A percentile compares a stretch with the other conserved stretches of the same genome.
phyloP scores from a whole-genome alignment of 108 stramenopile species.

The Parietichytrium sp. region DNA sequence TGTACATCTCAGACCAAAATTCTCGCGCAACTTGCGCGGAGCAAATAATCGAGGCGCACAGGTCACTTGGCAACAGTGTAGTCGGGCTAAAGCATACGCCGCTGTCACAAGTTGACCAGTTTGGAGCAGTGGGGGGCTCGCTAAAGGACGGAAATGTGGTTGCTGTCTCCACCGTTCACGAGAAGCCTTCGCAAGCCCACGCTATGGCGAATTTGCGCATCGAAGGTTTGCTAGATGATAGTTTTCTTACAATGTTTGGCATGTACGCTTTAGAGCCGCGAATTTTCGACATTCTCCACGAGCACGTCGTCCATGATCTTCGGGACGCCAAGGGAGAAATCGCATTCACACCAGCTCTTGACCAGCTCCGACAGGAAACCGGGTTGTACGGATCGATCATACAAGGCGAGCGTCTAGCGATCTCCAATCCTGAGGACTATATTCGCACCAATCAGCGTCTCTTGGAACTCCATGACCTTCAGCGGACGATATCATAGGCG shows the following conservation, averaged over 20 bases:
- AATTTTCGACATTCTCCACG: constrained; percentile 33
- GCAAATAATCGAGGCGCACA: constrained; percentile 30
- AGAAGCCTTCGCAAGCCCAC: not conserved
- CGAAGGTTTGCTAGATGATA: not conserved
- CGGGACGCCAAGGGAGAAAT: not conserved
- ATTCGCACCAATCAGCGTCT: constrained; percentile 15
- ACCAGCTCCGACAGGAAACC: not conserved
- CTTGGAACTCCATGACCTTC: not conserved
- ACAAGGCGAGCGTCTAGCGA: not conserved
- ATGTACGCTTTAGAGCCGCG: constrained; percentile 32
- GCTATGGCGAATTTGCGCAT: constrained; percentile 3
- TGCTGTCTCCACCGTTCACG: not conserved
- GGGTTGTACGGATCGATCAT: not conserved
- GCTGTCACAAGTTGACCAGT: not conserved
- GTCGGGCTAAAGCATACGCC: not conserved
- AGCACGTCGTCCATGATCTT: not conserved
- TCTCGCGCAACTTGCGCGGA: not conserved
- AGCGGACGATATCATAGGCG: too few species aligned
- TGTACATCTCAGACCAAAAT: not conserved
- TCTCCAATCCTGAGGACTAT: not conserved
- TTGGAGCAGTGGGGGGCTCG: not conserved
- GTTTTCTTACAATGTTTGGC: constrained; percentile 36
- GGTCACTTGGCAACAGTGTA: not conserved
- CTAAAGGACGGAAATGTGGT: not conserved
- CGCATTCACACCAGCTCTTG: constrained; percentile 14